A percentile compares a stretch with the other conserved stretches of the same genome.
These are phyloP conservation scores for Metschnikowia gelsemii DNA, from an alignment of 805 yeast genomes.

Conservation along the genomic window DNA sequence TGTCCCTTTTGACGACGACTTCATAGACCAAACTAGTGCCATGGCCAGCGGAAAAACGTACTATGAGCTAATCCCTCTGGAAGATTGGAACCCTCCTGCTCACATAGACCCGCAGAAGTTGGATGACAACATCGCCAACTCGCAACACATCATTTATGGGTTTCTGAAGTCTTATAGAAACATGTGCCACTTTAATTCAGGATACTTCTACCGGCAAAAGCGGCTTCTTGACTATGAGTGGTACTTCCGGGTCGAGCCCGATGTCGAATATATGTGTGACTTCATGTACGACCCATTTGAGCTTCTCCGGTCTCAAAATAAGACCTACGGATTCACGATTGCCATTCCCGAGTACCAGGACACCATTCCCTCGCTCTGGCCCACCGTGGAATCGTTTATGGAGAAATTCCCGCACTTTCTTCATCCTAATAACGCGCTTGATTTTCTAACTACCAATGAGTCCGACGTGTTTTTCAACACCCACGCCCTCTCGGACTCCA, in stretches of 20 bases:
- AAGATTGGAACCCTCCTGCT: slow-evolving; percentile 42
- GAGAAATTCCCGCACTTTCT: slow-evolving; percentile 43
- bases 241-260: slow-evolving; percentile 63
- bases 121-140: slow-evolving; percentile 25
- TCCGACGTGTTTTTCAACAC: slow-evolving; percentile 23
- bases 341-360: slow-evolving; percentile 53
- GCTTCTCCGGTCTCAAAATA: slow-evolving; percentile 41
- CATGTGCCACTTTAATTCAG: slow-evolving; percentile 77
- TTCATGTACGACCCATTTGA: slow-evolving; percentile 55
- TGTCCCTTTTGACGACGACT: slow-evolving; percentile 41
- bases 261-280: slow-evolving; percentile 54
- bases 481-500: slow-evolving; percentile 14
- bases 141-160: slow-evolving; percentile 44
- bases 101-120: slow-evolving; percentile 33
- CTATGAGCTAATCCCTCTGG: slow-evolving; percentile 40
- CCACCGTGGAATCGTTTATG: slow-evolving; percentile 47
- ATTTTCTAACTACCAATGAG: slow-evolving; percentile 48
- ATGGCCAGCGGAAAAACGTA: slow-evolving; percentile 45
- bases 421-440: slow-evolving; percentile 47
- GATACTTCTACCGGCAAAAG: slow-evolving; percentile 52
- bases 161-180: slow-evolving; percentile 51
- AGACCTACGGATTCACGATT: slow-evolving; percentile 51
- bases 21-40: slow-evolving; percentile 41
- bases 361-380: slow-evolving; percentile 55
- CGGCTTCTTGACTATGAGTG: slow-evolving; percentile 48